Evolutionary conservation across 139 green algal species (phyloP).

Genomic region (Dunaliella sp.): DNA sequence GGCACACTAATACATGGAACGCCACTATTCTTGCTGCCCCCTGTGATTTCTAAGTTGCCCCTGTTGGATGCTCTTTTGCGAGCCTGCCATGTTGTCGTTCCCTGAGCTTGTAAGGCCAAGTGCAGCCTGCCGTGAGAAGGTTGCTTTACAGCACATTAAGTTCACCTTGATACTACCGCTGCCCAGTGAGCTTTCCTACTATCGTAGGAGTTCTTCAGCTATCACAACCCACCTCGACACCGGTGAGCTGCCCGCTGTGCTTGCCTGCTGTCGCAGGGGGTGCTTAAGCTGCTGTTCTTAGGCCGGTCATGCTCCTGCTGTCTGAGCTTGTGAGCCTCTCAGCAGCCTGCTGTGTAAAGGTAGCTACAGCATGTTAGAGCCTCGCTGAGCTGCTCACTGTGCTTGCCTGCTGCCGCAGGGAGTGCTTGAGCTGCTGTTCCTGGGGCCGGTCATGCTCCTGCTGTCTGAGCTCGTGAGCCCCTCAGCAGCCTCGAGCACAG

Average conservation of each 20-base stretch:
- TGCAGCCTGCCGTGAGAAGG: neutral
- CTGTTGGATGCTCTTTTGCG: no score
- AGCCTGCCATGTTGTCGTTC: neutral
- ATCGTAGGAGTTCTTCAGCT: neutral
- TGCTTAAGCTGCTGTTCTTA: conserved; percentile 68
- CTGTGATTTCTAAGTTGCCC: no score
- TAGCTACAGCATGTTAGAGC: neutral
- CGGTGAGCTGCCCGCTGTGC: neutral
- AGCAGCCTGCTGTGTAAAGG: neutral
- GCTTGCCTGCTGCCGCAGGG: conserved; percentile 23
- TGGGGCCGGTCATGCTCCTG: conserved; percentile 54
- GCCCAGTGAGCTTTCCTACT: no score
- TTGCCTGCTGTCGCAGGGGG: conserved; percentile 27
- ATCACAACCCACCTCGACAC: neutral
- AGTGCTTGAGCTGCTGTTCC: conserved; percentile 64
- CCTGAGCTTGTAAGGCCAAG: neutral
- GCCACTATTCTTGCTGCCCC: no score
- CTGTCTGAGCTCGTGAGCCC: conserved; percentile 40
- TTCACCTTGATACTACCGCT: no score
- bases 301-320: conserved; percentile 19
- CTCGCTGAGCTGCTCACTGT: neutral
- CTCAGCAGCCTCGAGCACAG: neutral
- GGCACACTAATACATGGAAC: no score
- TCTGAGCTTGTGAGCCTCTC: neutral
- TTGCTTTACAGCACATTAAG: neutral